Evolutionary conservation across 768 basidiomycete genomes (phyloP), one percentile per base, ranked within the genome.

Genomic region (Naganishia vaughanmartiniae): DNA sequence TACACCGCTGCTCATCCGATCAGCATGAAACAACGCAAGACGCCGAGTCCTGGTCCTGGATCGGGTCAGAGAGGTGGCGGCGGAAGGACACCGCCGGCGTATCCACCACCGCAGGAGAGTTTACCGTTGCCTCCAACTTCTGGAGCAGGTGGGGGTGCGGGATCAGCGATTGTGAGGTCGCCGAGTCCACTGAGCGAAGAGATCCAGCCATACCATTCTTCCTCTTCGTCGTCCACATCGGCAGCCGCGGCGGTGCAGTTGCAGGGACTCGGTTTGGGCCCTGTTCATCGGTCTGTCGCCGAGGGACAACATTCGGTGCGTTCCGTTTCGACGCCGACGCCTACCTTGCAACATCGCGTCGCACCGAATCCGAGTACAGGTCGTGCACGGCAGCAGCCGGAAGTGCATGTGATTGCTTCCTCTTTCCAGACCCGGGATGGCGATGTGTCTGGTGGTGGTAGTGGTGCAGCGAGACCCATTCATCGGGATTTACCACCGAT

Each of bases 401-500:
- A 26, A n/a, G 48, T 55, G 33, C 54, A 55, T 5, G 33, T 55
- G 21, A 55, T 55, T 15, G 54, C 54, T 34, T 55, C 54, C 54
- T 33, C 31, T 58, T 12, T 21, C 12, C 9, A 12, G 21, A 15
- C 33, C 2, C 34, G 28, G 1, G 57, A 7, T 1, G 30, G 12
- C 33, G 28, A 56, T n/a, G 30, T n/a, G 4, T 5, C 10, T 19
- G 28, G 5, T 15, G 42, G 42, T 11, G 42, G 14, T 11, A 15
- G 60, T n/a, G 60, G 34, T 0, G 34, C 34, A 5, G 12, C 56
- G 56, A 57, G 34, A 33, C 24, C 53, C 17, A 28, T 54, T 15
- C 67, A 68, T 56, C 21, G 39, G 21, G 67, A 68, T 68, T 31
- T 68, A 14, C 67, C 67, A 19, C 67, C 67, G 24, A 54, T 68